Conservation (phyloP, 768 basidiomycete species). For the Leccinum truebloodii region DNA sequence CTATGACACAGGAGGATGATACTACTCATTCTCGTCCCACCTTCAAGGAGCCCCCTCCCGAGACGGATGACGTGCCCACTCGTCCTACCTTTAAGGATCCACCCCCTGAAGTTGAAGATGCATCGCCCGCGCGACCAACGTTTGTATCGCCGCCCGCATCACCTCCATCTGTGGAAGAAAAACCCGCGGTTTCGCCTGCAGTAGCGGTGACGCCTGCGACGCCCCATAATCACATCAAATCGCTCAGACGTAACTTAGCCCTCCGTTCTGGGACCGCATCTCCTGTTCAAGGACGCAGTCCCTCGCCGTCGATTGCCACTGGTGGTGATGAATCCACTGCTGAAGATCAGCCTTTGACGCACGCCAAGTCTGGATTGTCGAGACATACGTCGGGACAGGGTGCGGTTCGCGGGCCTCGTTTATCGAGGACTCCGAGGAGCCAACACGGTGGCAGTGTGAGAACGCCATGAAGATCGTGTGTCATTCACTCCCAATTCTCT, state of each 20-base stretch:
- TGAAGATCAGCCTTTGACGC: slow-evolving; percentile 37
- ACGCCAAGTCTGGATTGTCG: slow-evolving; percentile 37
- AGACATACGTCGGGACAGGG: slow-evolving; percentile 43
- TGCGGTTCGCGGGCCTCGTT: slow-evolving; percentile 49
- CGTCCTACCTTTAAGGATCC: slow-evolving; percentile 63
- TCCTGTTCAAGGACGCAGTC: slow-evolving; percentile 40
- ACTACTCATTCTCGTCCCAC: slow-evolving; percentile 38
- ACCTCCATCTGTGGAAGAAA: slow-evolving; percentile 28
- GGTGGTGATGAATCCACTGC: slow-evolving; percentile 28
- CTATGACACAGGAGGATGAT: slow-evolving; percentile 17
- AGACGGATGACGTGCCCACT: slow-evolving; percentile 29
- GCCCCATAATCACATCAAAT: slow-evolving; percentile 52
- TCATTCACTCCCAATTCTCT: no score
- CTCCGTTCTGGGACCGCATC: slow-evolving; percentile 38
- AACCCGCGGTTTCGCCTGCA: slow-evolving; percentile 29
- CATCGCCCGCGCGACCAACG: slow-evolving; percentile 14
- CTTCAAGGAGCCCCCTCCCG: slow-evolving; percentile 65
- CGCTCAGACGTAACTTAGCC: slow-evolving; percentile 35
- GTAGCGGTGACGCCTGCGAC: slow-evolving; percentile 37
- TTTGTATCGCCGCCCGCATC: slow-evolving; percentile 26
- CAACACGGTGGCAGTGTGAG: slow-evolving; percentile 48
- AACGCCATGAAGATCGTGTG: no score
- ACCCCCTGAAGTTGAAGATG: slow-evolving; percentile 56
- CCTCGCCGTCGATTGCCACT: slow-evolving; percentile 39
- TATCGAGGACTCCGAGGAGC: slow-evolving; percentile 49